These are phyloP conservation scores for Pseudogymnoascus sp. DNA, from an alignment of 2,329 filamentous ascomycete genomes.

Conservation along the genomic window DNA sequence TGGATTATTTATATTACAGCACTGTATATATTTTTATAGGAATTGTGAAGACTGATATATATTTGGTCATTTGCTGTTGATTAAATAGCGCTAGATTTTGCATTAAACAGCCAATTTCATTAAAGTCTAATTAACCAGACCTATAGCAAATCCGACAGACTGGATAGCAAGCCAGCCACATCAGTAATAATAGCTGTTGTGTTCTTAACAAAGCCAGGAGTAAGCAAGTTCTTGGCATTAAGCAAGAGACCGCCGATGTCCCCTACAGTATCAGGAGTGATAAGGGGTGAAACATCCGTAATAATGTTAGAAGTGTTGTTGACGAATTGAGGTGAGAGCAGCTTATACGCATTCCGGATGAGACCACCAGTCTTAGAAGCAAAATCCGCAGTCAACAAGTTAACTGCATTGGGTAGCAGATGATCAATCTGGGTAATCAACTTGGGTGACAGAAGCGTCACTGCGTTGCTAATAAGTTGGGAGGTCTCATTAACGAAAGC, in stretches of 20 bases:
- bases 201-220: background rate
- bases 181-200: background rate
- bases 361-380: background rate
- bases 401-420: background rate
- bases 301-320: too few species aligned
- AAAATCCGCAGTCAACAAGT: background rate
- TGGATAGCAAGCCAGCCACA: background rate
- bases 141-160: background rate
- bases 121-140: background rate
- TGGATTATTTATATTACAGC: background rate
- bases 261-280: too few species aligned
- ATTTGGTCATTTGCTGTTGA: background rate
- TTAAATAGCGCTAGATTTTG: background rate
- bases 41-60: background rate
- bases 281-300: too few species aligned
- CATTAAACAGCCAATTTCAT: background rate
- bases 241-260: too few species aligned
- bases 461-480: background rate
- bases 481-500: conserved; percentile 4
- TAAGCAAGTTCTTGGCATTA: conserved; percentile 15
- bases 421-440: background rate
- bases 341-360: background rate
- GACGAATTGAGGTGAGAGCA: too few species aligned
- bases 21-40: background rate
- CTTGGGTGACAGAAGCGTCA: background rate